A percentile compares a stretch with the other conserved stretches of the same genome.
These are phyloP conservation scores for Talaromyces albobiverticillius DNA, from an alignment of 2,329 filamentous ascomycete species.

Conservation along the genomic window DNA sequence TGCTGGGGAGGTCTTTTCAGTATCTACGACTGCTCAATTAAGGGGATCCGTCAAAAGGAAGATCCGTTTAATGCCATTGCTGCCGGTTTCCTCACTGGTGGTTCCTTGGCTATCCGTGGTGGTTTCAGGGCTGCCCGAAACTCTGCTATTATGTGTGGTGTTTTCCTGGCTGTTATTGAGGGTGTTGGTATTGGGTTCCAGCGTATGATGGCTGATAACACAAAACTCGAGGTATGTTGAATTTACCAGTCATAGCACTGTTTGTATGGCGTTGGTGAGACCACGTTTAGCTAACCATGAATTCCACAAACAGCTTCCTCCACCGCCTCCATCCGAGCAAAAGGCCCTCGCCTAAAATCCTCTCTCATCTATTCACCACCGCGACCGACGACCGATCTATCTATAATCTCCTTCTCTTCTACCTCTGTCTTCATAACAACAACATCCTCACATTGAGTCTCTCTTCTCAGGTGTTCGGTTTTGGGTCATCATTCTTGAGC, in stretches of 20 bases:
- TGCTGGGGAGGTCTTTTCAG: constrained; percentile 96
- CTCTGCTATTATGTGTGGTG: constrained; percentile 92
- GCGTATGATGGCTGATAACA: constrained; percentile 88
- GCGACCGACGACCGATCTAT: constrained; percentile 17
- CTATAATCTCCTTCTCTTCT: constrained; percentile 6
- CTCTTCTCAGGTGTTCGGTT: constrained; percentile 40
- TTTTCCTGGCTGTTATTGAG: constrained; percentile 92
- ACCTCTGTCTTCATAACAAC: constrained; percentile 21
- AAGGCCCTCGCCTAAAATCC: constrained; percentile 34
- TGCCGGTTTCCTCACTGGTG: constrained; percentile 94
- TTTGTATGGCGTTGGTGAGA: not conserved
- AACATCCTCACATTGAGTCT: constrained; percentile 20
- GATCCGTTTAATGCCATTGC: constrained; percentile 98
- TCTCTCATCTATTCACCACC: not conserved
- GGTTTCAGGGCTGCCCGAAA: constrained; percentile 90
- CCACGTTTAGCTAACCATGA: not conserved
- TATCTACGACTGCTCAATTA: constrained; percentile 94
- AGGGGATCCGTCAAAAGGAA: constrained; percentile 92
- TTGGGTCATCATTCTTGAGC: constrained; percentile 29
- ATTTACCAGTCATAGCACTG: not conserved
- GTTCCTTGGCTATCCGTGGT: constrained; percentile 85
- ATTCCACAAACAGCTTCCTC: constrained; percentile 29
- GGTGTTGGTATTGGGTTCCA: constrained; percentile 95
- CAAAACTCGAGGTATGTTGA: constrained; percentile 68
- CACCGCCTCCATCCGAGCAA: constrained; percentile 32